phyloP scores from a whole-genome alignment of 1,139 yeast species.

The Debaryomycetaceae sp. region DNA sequence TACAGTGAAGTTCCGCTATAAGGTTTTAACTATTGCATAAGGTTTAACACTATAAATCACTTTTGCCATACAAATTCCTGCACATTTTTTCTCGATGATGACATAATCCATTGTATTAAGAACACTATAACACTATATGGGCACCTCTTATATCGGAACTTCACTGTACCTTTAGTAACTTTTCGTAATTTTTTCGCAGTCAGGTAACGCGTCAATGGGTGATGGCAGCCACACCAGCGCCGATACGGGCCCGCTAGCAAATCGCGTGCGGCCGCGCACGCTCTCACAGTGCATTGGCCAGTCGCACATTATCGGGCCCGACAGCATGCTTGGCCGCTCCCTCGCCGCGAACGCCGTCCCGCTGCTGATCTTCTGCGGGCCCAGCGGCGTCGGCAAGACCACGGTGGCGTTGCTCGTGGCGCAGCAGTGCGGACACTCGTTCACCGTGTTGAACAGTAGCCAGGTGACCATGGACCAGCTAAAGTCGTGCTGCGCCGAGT shows the following conservation, averaged over 20 bases:
- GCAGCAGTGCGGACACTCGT: conserved; percentile 20
- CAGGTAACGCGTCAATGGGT: too few relatives aligned
- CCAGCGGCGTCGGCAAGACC: conserved; percentile 39
- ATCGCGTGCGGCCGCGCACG: conserved; percentile 17
- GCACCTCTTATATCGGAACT: too few relatives aligned
- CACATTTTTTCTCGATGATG: too few relatives aligned
- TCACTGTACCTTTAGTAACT: too few relatives aligned
- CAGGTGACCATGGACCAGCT: conserved; percentile 22
- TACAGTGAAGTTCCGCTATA: too few relatives aligned
- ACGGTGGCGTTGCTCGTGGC: conserved; percentile 32
- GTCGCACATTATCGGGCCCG: conserved; percentile 17
- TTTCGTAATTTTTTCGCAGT: too few relatives aligned
- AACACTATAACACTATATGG: too few relatives aligned
- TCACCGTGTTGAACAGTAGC: conserved; percentile 32
- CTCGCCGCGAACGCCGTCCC: conserved; percentile 29
- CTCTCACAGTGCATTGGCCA: conserved; percentile 28
- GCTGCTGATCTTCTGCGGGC: conserved; percentile 34
- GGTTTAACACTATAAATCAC: too few relatives aligned
- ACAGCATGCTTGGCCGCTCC: conserved; percentile 23
- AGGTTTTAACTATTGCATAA: too few relatives aligned
- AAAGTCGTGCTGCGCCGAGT: conserved; percentile 14
- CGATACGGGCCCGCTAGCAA: conserved; percentile 14
- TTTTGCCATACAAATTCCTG: too few relatives aligned
- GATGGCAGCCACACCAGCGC: too few relatives aligned
- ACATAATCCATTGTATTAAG: too few relatives aligned